phyloP scores from a whole-genome alignment of 2,329 filamentous ascomycete species.

The Verruconis gallopava region DNA sequence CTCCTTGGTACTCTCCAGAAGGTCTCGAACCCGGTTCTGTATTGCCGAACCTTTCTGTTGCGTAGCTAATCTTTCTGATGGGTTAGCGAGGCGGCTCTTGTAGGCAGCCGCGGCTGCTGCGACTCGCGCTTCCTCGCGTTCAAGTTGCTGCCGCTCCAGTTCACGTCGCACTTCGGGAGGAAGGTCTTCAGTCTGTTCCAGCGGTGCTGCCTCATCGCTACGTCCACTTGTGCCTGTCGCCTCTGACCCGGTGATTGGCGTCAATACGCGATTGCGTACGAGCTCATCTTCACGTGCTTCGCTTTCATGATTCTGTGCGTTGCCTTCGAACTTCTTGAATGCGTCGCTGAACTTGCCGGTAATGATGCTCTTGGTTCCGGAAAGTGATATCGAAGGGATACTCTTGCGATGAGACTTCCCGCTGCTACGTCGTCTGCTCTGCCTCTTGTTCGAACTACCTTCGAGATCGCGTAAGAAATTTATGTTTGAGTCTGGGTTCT shows the following conservation, averaged over 20 bases:
- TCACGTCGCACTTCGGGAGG: conserved; percentile 84
- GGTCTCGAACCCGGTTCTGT: conserved; percentile 76
- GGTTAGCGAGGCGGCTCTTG: conserved; percentile 50
- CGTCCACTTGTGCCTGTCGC: conserved; percentile 52
- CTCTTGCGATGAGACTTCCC: conserved; percentile 47
- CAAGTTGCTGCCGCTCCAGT: conserved; percentile 66
- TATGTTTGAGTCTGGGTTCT: conserved; percentile 63
- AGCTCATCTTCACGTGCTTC: conserved; percentile 10
- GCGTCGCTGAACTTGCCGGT: conserved; percentile 84
- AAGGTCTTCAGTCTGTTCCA: conserved; percentile 57
- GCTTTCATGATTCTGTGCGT: conserved; percentile 14
- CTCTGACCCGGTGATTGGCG: conserved; percentile 65
- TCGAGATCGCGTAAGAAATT: conserved; percentile 73
- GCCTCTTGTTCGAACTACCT: conserved; percentile 40
- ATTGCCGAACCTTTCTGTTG: conserved; percentile 66
- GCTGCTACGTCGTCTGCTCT: conserved; percentile 38
- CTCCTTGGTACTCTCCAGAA: conserved; percentile 64
- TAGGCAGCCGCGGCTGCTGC: conserved; percentile 84
- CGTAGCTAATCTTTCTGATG: conserved; percentile 25
- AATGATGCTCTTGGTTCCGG: conserved; percentile 69
- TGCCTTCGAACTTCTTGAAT: conserved; percentile 77
- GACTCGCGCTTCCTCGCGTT: conserved; percentile 81
- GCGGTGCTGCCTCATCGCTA: conserved; percentile 52
- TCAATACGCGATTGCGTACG: conserved; percentile 21
- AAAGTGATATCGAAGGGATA: conserved; percentile 53